Evolutionary conservation across 2,329 filamentous ascomycete species (phyloP).

Genomic region (Penicillium olsonii): DNA sequence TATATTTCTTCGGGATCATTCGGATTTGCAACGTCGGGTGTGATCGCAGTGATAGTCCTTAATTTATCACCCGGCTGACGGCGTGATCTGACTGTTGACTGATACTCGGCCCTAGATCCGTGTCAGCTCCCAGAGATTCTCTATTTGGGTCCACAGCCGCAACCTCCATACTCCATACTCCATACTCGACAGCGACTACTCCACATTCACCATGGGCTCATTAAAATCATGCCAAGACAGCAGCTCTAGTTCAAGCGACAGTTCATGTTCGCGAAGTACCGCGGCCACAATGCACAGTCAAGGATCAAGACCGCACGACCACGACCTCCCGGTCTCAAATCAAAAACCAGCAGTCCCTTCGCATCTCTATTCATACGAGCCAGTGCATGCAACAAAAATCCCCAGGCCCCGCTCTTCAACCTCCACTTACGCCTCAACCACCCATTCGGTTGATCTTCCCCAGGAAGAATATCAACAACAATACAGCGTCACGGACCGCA

Average conservation of each 20-base stretch:
- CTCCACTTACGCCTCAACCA: conserved; percentile 78
- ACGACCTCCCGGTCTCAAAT: conserved; percentile 13
- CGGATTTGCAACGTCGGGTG: neutral
- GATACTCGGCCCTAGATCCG: neutral
- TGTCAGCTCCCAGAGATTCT: neutral
- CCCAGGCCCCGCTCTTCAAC: conserved; percentile 58
- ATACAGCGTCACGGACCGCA: conserved; percentile 53
- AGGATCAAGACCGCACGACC: conserved; percentile 19
- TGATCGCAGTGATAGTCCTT: conserved; percentile 5
- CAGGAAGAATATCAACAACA: conserved; percentile 40
- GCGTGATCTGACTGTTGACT: conserved; percentile 1
- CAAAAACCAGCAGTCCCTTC: neutral
- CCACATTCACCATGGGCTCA: conserved; percentile 29
- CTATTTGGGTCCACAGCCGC: neutral
- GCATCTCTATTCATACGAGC: neutral
- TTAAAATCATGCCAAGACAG: conserved; percentile 31
- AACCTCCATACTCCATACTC: neutral
- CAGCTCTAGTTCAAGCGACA: conserved; percentile 42
- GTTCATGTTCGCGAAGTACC: conserved; percentile 44
- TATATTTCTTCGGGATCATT: conserved; percentile 1
- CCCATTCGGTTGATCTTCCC: conserved; percentile 58
- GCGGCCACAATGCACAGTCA: conserved; percentile 41
- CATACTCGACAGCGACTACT: no score
- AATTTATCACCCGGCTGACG: conserved; percentile 4
- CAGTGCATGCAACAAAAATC: neutral